phyloP scores from a whole-genome alignment of 257 asterid genomes.

The Scutellaria baicalensis region DNA sequence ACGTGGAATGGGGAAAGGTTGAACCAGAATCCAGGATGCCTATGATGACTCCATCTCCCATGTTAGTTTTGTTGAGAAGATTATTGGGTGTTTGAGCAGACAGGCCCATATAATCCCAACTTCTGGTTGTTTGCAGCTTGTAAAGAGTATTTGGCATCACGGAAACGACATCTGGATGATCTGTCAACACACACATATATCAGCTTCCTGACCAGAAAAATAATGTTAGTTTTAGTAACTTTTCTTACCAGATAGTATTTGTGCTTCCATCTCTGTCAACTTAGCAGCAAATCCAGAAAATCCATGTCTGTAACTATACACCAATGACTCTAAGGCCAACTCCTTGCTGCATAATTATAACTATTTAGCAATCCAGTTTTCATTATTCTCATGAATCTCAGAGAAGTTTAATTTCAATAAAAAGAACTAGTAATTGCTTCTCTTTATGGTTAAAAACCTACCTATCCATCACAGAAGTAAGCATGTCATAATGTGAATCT shows the following conservation, averaged over 20 bases:
- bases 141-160: conserved; percentile 33
- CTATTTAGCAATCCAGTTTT: neutral
- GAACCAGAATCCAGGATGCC: conserved; percentile 51
- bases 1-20: neutral
- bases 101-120: conserved; percentile 59
- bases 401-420: neutral
- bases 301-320: conserved; percentile 48
- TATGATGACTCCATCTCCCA: conserved; percentile 47
- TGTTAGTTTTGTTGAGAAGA: conserved; percentile 25
- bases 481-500: conserved; percentile 38
- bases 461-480: conserved; percentile 39
- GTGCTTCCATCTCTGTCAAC: conserved; percentile 36
- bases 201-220: neutral
- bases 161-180: conserved; percentile 37
- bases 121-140: conserved; percentile 52
- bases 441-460: conserved; percentile 21
- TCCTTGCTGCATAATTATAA: conserved; percentile 27
- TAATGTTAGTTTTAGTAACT: neutral
- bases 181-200: conserved; percentile 17
- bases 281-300: conserved; percentile 63
- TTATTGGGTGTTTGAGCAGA: conserved; percentile 20
- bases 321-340: conserved; percentile 31
- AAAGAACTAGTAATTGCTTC: neutral
- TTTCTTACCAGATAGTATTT: conserved; percentile 25
- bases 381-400: neutral